Evolutionary conservation across 1,284 basidiomycete species (phyloP), one percentile per base, ranked within the genome.

Genomic region (Moesziomyces sp.): DNA sequence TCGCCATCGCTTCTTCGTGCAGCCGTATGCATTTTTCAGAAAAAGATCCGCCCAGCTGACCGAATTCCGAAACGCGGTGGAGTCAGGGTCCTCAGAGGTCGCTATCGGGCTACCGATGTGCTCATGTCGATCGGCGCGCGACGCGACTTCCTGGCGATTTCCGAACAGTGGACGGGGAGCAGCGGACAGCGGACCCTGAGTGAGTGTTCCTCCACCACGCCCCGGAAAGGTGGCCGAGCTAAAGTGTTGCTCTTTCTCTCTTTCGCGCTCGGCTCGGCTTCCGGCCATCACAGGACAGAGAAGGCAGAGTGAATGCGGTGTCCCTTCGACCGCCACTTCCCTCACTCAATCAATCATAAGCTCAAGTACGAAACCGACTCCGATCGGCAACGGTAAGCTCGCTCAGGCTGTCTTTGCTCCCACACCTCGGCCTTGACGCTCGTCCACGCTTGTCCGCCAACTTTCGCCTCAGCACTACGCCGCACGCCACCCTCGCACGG

Each of bases 171-270:
- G 30, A 10, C 7, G 26, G 33, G 4, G 19, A 9, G 26, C 23
- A 33, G 24, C 19, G 14, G 47, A 21, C n/a, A 38, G 14, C n/a
- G 19, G 35, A 35, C 49, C 14, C 35, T 40, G 49, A 28, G 24
- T 21, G 46, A 6, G 24, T 2, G 2, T 26, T 30, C 30, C 30
- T 13, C 18, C 21, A 14, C 30, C 26, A 23, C 44, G 23, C 21
- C 10, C 28, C 45, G 44, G 23, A 46, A 46, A 26, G 46, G 28
- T 8, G 30, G 42, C 18, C 56, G 26, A 40, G 21, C 47, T 38
- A 49, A 64, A 54, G 62, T 65, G 62, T 65, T 65, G 62, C 52
- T 65, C 62, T 64, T 3, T 5, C 19, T 16, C 16, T 28, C 19
- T 30, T 5, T 14, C n/a, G 45, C 21, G 40, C 46, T 28, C 42